Conservation (phyloP, 2,329 filamentous ascomycete genomes). For the Macroventuria anomochaeta region DNA sequence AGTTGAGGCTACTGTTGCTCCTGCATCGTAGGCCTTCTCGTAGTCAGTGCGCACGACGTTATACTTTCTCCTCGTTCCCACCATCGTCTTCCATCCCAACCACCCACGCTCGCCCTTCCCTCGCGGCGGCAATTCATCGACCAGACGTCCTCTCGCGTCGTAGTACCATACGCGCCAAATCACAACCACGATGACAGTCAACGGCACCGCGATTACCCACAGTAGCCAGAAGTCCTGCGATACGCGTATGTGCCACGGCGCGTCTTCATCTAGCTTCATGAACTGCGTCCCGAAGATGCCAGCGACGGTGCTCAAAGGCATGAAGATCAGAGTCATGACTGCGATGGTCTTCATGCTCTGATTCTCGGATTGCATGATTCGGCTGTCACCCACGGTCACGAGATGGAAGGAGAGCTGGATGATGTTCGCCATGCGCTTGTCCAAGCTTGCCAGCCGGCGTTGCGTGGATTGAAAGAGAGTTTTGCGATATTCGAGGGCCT, state of each 20-base stretch:
- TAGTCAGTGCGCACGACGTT: not conserved
- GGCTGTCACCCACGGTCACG: conserved; percentile 49
- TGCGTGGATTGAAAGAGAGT: conserved; percentile 45
- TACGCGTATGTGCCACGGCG: conserved; percentile 27
- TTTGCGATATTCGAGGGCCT: conserved; percentile 39
- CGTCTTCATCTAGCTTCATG: conserved; percentile 31
- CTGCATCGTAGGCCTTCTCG: conserved; percentile 2
- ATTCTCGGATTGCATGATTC: conserved; percentile 47
- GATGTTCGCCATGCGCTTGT: conserved; percentile 48
- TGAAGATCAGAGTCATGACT: conserved; percentile 53
- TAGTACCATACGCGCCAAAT: conserved; percentile 36
- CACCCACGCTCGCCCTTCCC: conserved; percentile 16
- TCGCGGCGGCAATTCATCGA: conserved; percentile 14
- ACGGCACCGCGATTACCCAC: conserved; percentile 35
- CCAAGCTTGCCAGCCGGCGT: conserved; percentile 43
- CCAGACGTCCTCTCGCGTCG: conserved; percentile 22
- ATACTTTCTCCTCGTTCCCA: not conserved
- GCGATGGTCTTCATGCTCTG: conserved; percentile 57
- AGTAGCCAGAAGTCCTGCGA: conserved; percentile 43
- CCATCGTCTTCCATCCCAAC: conserved; percentile 24
- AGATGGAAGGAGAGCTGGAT: conserved; percentile 51
- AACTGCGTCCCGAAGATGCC: conserved; percentile 42
- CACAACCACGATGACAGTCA: conserved; percentile 29
- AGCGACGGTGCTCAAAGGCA: conserved; percentile 49
- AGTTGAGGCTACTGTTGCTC: not conserved